A percentile compares a stretch with the other conserved stretches of the same genome.
phyloP scores from a whole-genome alignment of 2,329 filamentous ascomycete genomes.

The Trichothecium roseum region DNA sequence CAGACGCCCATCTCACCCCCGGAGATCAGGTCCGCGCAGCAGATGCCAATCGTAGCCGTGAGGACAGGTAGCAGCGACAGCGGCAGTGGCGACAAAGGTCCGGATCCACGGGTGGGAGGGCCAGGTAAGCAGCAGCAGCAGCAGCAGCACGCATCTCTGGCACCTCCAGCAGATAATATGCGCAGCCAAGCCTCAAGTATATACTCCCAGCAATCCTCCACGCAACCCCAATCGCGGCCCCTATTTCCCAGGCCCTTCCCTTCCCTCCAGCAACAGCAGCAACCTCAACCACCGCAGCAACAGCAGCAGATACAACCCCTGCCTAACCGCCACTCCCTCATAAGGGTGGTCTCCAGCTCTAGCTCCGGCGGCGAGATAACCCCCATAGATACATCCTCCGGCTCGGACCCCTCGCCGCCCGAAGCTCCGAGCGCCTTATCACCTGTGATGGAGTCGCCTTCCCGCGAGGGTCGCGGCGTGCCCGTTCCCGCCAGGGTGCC shows the following conservation, averaged over 20 bases:
- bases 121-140: constrained; percentile 4
- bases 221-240: not conserved
- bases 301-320: constrained; percentile 4
- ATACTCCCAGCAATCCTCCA: constrained; percentile 21
- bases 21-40: constrained; percentile 2
- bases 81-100: too few relatives aligned
- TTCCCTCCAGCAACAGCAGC: constrained; percentile 1
- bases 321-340: not conserved
- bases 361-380: constrained; percentile 2
- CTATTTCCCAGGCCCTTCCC: constrained; percentile 1
- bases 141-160: constrained; percentile 6
- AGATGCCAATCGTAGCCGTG: not conserved
- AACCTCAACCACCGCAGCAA: constrained; percentile 3
- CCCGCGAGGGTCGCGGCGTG: constrained; percentile 17
- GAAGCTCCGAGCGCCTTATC: constrained; percentile 26
- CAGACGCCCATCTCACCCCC: constrained; percentile 3
- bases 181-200: constrained; percentile 22
- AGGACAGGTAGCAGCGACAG: constrained; percentile 3
- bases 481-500: constrained; percentile 9
- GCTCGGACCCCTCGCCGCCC: constrained; percentile 7
- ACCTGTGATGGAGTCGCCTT: constrained; percentile 38
- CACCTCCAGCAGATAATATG: constrained; percentile 20
- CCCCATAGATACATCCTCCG: constrained; percentile 4
- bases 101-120: too few relatives aligned
- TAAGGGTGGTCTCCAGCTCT: not conserved